phyloP scores from a whole-genome alignment of 805 yeast genomes.

The Groenewaldozyma salmanticensis region DNA sequence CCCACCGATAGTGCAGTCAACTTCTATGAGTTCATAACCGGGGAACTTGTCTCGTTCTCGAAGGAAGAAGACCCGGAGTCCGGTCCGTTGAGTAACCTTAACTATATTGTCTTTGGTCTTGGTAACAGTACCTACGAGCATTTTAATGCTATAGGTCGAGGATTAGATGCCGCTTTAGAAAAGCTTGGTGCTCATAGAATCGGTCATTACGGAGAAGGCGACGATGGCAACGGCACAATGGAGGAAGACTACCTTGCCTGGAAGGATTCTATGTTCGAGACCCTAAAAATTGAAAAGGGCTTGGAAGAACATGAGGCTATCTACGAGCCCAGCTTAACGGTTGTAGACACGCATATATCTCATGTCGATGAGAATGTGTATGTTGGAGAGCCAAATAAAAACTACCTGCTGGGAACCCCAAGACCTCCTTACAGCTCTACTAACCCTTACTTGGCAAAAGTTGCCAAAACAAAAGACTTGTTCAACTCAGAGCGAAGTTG shows the following conservation, averaged over 20 bases:
- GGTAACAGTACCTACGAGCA: constrained; percentile 94
- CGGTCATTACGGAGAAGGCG: constrained; percentile 83
- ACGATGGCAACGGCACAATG: constrained; percentile 88
- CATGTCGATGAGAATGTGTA: constrained; percentile 36
- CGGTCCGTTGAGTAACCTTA: constrained; percentile 41
- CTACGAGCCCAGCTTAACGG: constrained; percentile 58
- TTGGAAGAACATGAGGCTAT: constrained; percentile 71
- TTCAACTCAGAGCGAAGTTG: constrained; percentile 68
- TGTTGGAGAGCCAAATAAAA: constrained; percentile 73
- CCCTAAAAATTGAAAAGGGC: constrained; percentile 51
- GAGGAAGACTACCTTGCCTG: constrained; percentile 92
- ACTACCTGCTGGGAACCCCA: constrained; percentile 35
- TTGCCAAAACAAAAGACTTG: constrained; percentile 54
- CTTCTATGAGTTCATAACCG: constrained; percentile 56
- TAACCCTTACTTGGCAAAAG: constrained; percentile 75
- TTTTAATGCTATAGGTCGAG: constrained; percentile 70
- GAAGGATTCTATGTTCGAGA: constrained; percentile 71
- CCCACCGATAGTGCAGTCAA: constrained; percentile 91
- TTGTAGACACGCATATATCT: constrained; percentile 15
- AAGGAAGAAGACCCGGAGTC: constrained; percentile 22
- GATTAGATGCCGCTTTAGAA: constrained; percentile 38
- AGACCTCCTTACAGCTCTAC: constrained; percentile 68
- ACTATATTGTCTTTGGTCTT: constrained; percentile 74
- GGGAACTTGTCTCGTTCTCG: constrained; percentile 43
- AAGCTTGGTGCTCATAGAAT: constrained; percentile 64